Conservation (phyloP, 2,329 filamentous ascomycete species). For the Ophiocordyceps unilateralis region DNA sequence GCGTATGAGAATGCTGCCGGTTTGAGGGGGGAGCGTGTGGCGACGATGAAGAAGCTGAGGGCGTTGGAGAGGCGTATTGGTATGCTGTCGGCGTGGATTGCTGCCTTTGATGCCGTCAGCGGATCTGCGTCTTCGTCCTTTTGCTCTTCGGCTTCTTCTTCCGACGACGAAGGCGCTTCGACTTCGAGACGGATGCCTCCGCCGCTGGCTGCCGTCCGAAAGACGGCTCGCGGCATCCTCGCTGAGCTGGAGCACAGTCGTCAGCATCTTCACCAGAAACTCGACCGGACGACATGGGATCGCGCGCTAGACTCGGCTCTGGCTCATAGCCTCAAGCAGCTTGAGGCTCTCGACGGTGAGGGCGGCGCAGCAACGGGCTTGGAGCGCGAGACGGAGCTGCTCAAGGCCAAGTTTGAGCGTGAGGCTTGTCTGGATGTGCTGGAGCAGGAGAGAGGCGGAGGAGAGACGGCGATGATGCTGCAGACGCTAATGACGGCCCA, state of each 20-base stretch:
- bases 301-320: slow-evolving; percentile 74
- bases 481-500: slow-evolving; percentile 78
- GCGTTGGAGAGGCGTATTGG: slow-evolving; percentile 72
- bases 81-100: slow-evolving; percentile 81
- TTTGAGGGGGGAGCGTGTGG: slow-evolving; percentile 65
- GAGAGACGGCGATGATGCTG: slow-evolving; percentile 46
- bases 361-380: slow-evolving; percentile 56
- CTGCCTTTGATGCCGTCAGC: slow-evolving; percentile 72
- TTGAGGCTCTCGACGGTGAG: slow-evolving; percentile 36
- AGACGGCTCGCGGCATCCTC: slow-evolving; percentile 75
- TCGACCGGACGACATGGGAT: slow-evolving; percentile 75
- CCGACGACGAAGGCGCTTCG: slow-evolving; percentile 21
- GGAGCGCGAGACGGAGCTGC: slow-evolving; percentile 65
- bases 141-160: neutral
- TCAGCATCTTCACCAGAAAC: slow-evolving; percentile 73
- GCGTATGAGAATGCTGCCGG: slow-evolving; percentile 67
- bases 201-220: slow-evolving; percentile 59
- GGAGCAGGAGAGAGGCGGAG: slow-evolving; percentile 69
- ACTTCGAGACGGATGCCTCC: slow-evolving; percentile 37
- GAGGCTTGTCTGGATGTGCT: slow-evolving; percentile 62
- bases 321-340: slow-evolving; percentile 65
- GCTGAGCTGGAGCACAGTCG: slow-evolving; percentile 79
- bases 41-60: slow-evolving; percentile 65
- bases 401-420: slow-evolving; percentile 67
- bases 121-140: slow-evolving; percentile 20